A percentile compares a stretch with the other conserved stretches of the same genome.
These are phyloP conservation scores for Lentinus polychrous DNA, from an alignment of 1,284 basidiomycete genomes.

Conservation along the genomic window DNA sequence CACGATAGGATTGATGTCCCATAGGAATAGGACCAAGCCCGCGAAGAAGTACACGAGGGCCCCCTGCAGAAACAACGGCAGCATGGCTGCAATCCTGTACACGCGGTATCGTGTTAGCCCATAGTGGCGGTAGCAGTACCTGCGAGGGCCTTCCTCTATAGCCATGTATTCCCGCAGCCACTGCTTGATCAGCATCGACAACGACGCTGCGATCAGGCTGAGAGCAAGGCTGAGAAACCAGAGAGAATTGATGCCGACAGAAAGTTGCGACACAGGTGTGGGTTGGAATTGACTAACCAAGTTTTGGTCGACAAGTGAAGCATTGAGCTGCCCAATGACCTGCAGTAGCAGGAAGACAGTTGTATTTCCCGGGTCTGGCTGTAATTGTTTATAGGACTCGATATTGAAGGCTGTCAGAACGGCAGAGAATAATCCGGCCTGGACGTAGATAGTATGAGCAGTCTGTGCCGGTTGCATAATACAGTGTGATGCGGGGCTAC, in stretches of 20 bases:
- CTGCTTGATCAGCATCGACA: too few relatives aligned
- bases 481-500: too few relatives aligned
- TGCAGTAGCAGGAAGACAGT: too few relatives aligned
- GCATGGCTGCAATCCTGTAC: conserved; percentile 17
- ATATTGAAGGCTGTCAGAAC: too few relatives aligned
- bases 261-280: background rate
- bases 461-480: too few relatives aligned
- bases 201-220: conserved; percentile 12
- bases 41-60: conserved; percentile 24
- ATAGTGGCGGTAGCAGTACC: conserved; percentile 20
- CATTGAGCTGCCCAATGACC: too few relatives aligned
- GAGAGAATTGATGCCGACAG: conserved; percentile 9
- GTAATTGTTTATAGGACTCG: too few relatives aligned
- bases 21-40: conserved; percentile 14
- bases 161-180: conserved; percentile 11
- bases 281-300: background rate
- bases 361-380: too few relatives aligned
- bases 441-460: too few relatives aligned
- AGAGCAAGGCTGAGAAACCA: conserved; percentile 13
- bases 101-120: conserved; percentile 24
- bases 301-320: background rate
- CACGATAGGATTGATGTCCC: conserved; percentile 8
- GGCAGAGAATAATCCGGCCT: too few relatives aligned
- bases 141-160: conserved; percentile 6
- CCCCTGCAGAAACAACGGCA: conserved; percentile 24